Evolutionary conservation across 2,329 filamentous ascomycete species (phyloP), one percentile per base, ranked within the genome.

Genomic region (Colletotrichum cordylinicola): DNA sequence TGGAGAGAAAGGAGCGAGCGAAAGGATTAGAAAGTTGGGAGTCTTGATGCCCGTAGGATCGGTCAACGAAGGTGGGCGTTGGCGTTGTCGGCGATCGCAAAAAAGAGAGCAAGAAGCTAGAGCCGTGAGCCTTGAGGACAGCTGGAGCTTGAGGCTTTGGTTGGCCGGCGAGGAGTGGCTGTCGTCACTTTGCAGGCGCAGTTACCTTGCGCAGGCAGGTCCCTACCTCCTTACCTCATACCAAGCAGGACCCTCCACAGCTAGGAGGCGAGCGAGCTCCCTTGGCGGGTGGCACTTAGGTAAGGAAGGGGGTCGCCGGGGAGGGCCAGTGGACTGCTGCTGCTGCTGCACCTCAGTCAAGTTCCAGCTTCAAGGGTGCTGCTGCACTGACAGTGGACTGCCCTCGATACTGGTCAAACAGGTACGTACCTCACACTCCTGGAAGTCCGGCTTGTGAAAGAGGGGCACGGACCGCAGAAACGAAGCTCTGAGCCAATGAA

Each of bases 121-220:
- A 64, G 65, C 66, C 27, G 55, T 24, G 56, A 64, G 67, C 58
- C 71, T 74, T 76, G 60, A 76, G 70, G 74, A 76, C 74, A 75
- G 74, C 71, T 74, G 70, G 65, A 66, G 55, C 71, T 74, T 74
- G 65, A 66, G 55, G 74, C 65, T 74, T 62, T 76, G 71, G 58
- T 66, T 61, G 64, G 52, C 74, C 39, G 75, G 67, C 60, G 15
- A 52, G 64, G 65, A 75, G 68, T 58, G 52, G 65, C 71, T 77
- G 77, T 78, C 77, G 77, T 78, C 77, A 78, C 77, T 75, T 43
- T 52, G 67, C 70, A 66, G 70, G 58, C 43, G 43, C 43, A 52
- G 43, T 52, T 52, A 3, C 43, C 10, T 13, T 21, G 0, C 43
- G 43, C 43, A 65, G 68, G 58, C 58, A 31, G 18, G 29, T 21